Evolutionary conservation across 148 eudicot genomes (phyloP), one percentile per base, ranked within the genome.

Genomic region (Cornus kousa): DNA sequence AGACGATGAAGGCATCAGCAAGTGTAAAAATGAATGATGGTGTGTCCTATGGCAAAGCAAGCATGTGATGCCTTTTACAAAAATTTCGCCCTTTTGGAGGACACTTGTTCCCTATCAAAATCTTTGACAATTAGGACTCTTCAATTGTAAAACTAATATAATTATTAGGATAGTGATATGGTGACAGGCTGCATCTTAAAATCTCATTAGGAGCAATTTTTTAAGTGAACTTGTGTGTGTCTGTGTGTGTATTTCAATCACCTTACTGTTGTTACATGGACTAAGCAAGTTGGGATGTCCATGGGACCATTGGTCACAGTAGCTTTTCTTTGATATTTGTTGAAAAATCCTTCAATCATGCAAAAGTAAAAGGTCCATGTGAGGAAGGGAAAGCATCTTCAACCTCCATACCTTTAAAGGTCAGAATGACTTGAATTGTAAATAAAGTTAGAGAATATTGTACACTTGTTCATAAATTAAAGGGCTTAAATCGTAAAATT

Each of bases 341-440:
- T 67, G 60, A 68, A 68, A 68, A 28, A n/a, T 67, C 66, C 39
- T 77, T 48, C 22, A 77, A 77, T 68, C 79, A 77, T 77, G 79
- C 32, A 77, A 48, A 77, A 65, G 16, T 6, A 7, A 31, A 68
- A 68, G 73, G 3, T 35, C 16, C 74, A 68, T 77, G 74, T 55
- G 69, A 35, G 64, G 48, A 9, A 43, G 80, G 66, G 64, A 73
- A 69, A 55, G 74, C 65, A 68, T 77, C 67, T 77, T 77, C 73
- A 77, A 32, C 32, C 71, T 23, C 73, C 73, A 33, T 13, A 1
- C 67, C 73, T 19, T 55, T 13, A 16, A 73, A 73, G 40, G 4
- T 73, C 23, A n/a, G 75, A 12, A 73, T 73, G 50, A 53, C 5
- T 22, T 28, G 8, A 9, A 40, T 22, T 71, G 20, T 57, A 14